Base-by-base conservation (phyloP, 2,329 filamentous ascomycete genomes). In the Pyricularia pennisetigena region DNA sequence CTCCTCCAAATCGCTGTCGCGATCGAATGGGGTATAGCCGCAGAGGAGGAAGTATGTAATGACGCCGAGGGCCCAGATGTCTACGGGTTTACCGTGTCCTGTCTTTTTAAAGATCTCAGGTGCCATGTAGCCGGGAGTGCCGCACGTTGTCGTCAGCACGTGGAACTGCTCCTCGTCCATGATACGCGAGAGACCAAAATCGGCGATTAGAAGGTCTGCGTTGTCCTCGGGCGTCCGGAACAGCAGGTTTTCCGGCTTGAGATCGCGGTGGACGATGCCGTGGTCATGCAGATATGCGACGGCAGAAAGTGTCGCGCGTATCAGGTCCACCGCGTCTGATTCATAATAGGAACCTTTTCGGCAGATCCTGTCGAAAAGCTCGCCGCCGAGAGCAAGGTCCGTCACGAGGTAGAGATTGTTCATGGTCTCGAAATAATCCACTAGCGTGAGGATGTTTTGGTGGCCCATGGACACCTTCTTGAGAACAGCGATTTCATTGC, bases 81-180 rank as follows among this genome's bases (percentile, higher is more conserved):
- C 95, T 67, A 99, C 95, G 73, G 95, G 94, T 80, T 98, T 99
- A 71, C 95, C 95, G 78, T 99, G 95, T 29, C 95, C 95, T 8
- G 91, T 94, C 83, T 99, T 99, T 79, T 97, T 97, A 82, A 99
- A 99, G 75, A 99, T 99, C 78, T 99, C 95, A 26, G 95, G 95
- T 2, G 95, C 95, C 95, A 99, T 99, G 80, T 99, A 99, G 65
- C 95, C 95, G 3, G 95, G 95, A 1, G 95, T 99, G 69, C 95
- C 95, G 77, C 95, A 99, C 1, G 95, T 99, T 0, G 95, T 99
- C 12, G 95, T 99, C 71, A 99, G 82, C 32, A 98, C 94, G 77
- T 98, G 95, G 79, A 98, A 98, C 77, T 97, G 92, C 79, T 97
- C 93, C 80, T 98, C 95, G 76, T 99, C 95, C 94, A 99, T 98